Evolutionary conservation across 805 yeast genomes (phyloP), one percentile per base, ranked within the genome.

Genomic region (Clavispora carvajalis): DNA sequence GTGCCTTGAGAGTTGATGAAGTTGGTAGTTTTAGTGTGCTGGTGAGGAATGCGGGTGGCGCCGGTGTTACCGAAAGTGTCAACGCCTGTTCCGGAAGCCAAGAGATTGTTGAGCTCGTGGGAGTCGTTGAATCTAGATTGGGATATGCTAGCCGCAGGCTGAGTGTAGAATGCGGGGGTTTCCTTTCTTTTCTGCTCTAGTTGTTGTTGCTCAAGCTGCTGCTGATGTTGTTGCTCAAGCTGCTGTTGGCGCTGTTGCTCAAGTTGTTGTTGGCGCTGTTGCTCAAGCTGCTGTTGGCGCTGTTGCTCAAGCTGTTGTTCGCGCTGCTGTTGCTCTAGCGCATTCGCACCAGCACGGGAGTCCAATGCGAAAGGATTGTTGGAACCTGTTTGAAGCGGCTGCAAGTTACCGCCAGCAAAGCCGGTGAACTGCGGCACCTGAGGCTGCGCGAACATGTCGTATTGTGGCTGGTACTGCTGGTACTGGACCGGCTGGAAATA

Each of bases 61-160:
- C 95, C 95, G 13, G 84, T 80, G 62, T 87, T 88, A 59, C 95
- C 95, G 61, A 86, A 93, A 0, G 97, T 90, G 65, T 90, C 99
- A 42, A 88, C 71, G 23, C 96, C 97, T 0, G 95, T 86, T 22
- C 96, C 97, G 33, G 79, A 77, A 10, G 93, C 87, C 48, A 91
- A 69, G 40, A 90, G 70, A 39, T 76, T 74, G 65, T 89, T 89
- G 56, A 91, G 74, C 45, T 85, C 90, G 69, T 72, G 77, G 64
- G 63, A 54, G 37, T 68, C 72, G 46, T 65, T 62, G 48, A 51
- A 65, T 45, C 59, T 60, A 11, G 73, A 67, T 4, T 65, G 54
- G 15, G 53, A 40, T 3, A 69, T 55, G 46, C 46, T n/a, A 39
- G 44, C 28, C 38, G 46, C 61, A 19, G 57, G 60, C 34, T 51